These are phyloP conservation scores for Kwoniella dendrophila DNA, from an alignment of 768 basidiomycete genomes.

Conservation along the genomic window DNA sequence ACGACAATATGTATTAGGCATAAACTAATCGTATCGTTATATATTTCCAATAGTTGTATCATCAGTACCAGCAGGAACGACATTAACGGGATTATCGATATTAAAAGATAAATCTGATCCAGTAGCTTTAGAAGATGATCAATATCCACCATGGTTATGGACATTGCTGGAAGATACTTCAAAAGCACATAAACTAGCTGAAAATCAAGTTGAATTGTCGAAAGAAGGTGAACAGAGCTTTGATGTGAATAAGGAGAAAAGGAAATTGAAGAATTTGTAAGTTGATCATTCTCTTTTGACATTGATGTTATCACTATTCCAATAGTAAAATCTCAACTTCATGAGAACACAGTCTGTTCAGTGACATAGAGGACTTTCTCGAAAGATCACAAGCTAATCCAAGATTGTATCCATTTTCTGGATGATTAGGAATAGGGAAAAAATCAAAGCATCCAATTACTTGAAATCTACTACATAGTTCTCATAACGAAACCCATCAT, in stretches of 20 bases:
- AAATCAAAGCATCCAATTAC: slow-evolving; percentile 80
- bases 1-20: neutral
- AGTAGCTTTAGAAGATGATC: slow-evolving; percentile 73
- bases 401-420: neutral
- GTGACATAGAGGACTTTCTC: neutral
- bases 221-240: slow-evolving; percentile 22
- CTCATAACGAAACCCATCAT: too few relatives aligned
- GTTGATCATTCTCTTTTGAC: slow-evolving; percentile 14
- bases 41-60: slow-evolving; percentile 32
- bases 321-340: neutral
- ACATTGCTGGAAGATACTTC: slow-evolving; percentile 61
- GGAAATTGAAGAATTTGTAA: slow-evolving; percentile 46
- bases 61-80: slow-evolving; percentile 64
- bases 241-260: slow-evolving; percentile 48
- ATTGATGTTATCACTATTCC: neutral
- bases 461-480: slow-evolving; percentile 64
- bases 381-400: slow-evolving; percentile 11
- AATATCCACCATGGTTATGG: slow-evolving; percentile 91
- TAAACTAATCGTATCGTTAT: neutral
- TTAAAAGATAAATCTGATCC: slow-evolving; percentile 79
- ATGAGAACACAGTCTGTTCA: neutral
- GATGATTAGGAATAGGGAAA: slow-evolving; percentile 59
- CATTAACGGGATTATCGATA: slow-evolving; percentile 78
- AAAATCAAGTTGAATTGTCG: slow-evolving; percentile 10
- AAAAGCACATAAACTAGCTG: slow-evolving; percentile 25